phyloP scores from a whole-genome alignment of 2,329 filamentous ascomycete genomes.

The Neofusicoccum kwambonambiense region DNA sequence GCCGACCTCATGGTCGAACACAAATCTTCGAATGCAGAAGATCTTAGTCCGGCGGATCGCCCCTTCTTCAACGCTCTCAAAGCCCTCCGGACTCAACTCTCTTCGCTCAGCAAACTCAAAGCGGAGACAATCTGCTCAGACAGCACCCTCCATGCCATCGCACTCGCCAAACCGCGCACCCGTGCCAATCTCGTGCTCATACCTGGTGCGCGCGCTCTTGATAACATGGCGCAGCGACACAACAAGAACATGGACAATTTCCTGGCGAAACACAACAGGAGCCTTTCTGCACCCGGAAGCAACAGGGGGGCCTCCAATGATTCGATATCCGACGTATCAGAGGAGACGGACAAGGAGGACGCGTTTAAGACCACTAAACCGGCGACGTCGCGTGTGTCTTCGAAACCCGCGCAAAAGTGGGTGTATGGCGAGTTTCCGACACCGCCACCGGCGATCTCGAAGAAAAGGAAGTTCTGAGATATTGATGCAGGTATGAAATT shows the following conservation, averaged over 20 bases:
- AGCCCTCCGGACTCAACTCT: neutral
- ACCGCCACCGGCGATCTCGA: neutral
- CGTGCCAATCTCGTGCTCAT: neutral
- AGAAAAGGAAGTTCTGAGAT: neutral
- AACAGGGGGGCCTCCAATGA: neutral
- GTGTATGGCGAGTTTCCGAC: neutral
- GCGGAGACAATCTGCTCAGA: neutral
- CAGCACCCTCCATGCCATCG: neutral
- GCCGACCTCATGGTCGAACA: too few relatives aligned
- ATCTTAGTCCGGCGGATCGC: neutral
- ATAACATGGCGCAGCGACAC: neutral
- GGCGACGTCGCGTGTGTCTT: too few relatives aligned
- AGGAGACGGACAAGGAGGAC: neutral
- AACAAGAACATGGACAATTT: neutral
- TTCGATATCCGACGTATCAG: neutral
- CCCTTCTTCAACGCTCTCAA: conserved; percentile 2
- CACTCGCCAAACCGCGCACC: neutral
- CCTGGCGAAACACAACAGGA: neutral
- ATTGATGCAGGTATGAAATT: neutral
- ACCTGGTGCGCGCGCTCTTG: neutral
- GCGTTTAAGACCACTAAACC: neutral
- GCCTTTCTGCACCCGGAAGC: neutral
- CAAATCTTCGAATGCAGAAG: too few relatives aligned
- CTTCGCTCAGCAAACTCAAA: neutral
- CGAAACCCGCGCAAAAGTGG: neutral